Evolutionary conservation across 306 rosid species (phyloP).

Genomic region (Argentina anserina): DNA sequence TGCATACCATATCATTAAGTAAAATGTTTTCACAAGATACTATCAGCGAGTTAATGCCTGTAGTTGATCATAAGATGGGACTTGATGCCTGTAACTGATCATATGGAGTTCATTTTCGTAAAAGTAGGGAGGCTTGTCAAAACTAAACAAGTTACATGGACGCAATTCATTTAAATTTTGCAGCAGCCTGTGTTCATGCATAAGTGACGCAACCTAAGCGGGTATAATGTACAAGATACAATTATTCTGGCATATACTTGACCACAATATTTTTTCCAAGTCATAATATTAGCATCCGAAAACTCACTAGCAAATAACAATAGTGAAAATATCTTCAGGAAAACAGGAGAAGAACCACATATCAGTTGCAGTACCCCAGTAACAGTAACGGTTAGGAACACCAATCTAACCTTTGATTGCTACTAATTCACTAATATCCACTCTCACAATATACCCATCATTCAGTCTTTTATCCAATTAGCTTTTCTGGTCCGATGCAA

Average conservation of each 20-base stretch:
- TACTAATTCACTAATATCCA: slow-evolving; percentile 23
- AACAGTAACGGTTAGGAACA: slow-evolving; percentile 35
- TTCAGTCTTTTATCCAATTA: slow-evolving; percentile 29
- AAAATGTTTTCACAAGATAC: too few species aligned
- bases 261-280: neutral
- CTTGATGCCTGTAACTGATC: too few species aligned
- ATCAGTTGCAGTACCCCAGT: slow-evolving; percentile 32
- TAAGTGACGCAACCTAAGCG: neutral
- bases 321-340: neutral
- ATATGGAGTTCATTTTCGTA: too few species aligned
- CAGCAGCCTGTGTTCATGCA: neutral
- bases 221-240: neutral
- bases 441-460: slow-evolving; percentile 31
- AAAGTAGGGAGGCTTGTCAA: too few species aligned
- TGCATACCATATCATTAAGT: too few species aligned
- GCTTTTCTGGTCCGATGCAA: slow-evolving; percentile 16
- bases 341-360: neutral
- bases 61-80: too few species aligned
- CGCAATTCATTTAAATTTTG: too few species aligned
- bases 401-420: slow-evolving; percentile 26
- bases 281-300: slow-evolving; percentile 5
- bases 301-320: neutral
- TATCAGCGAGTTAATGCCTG: too few species aligned
- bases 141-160: too few species aligned
- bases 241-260: neutral